Conservation (phyloP, 2,329 filamentous ascomycete genomes). For the Thielaviopsis populi region DNA sequence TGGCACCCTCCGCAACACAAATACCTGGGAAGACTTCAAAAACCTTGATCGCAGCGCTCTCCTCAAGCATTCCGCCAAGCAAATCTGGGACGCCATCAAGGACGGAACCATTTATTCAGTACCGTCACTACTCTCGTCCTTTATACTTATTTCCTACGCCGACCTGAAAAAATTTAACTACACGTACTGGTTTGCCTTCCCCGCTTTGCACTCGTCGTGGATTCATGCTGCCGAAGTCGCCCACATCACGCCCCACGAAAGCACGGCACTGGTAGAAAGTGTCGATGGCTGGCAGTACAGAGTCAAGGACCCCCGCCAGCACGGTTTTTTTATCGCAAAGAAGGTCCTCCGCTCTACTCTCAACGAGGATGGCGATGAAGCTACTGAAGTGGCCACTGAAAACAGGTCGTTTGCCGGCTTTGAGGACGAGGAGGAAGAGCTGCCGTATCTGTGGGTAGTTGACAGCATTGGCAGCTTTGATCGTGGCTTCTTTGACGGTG, state of each 20-base stretch:
- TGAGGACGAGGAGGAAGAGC: slow-evolving; percentile 19
- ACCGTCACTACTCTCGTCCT: slow-evolving; percentile 79
- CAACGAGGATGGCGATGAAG: slow-evolving; percentile 22
- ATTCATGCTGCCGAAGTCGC: slow-evolving; percentile 41
- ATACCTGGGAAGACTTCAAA: slow-evolving; percentile 87
- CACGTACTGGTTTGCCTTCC: slow-evolving; percentile 96
- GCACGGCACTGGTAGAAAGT: slow-evolving; percentile 60
- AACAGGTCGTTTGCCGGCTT: slow-evolving; percentile 33
- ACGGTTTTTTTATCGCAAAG: slow-evolving; percentile 93
- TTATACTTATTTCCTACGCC: slow-evolving; percentile 79
- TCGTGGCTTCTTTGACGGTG: slow-evolving; percentile 66
- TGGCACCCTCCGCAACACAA: slow-evolving; percentile 89
- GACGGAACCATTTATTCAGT: slow-evolving; percentile 94
- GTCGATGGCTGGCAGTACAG: slow-evolving; percentile 78
- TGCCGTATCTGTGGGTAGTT: slow-evolving; percentile 63
- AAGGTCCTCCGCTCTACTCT: slow-evolving; percentile 31
- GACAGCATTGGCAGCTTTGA: slow-evolving; percentile 66
- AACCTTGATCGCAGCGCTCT: slow-evolving; percentile 46
- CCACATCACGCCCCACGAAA: slow-evolving; percentile 52
- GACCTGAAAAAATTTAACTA: slow-evolving; percentile 97
- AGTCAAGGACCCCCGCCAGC: slow-evolving; percentile 63
- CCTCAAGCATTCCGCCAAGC: slow-evolving; percentile 18
- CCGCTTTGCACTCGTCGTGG: slow-evolving; percentile 82
- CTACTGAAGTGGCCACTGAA: slow-evolving; percentile 30
- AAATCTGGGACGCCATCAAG: slow-evolving; percentile 96